Evolutionary conservation across 2,329 filamentous ascomycete genomes (phyloP).

Genomic region (Colletotrichum tofieldiae): DNA sequence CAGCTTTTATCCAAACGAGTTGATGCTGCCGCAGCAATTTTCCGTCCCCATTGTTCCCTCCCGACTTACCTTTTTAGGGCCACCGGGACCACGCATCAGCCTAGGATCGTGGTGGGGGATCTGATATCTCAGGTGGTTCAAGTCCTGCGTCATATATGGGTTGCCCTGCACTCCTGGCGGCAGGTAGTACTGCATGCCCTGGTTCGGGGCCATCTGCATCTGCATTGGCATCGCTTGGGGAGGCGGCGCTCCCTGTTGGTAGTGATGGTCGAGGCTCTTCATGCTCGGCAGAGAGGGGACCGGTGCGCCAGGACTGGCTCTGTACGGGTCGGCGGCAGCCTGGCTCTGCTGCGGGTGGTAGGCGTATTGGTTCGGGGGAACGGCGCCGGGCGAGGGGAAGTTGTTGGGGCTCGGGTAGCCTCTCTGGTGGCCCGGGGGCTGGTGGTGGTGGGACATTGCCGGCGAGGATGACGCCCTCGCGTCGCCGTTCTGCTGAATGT

Average conservation of each 20-base stretch:
- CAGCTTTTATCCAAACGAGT: conserved; percentile 12
- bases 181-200: conserved; percentile 60
- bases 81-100: conserved; percentile 61
- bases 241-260: conserved; percentile 47
- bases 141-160: conserved; percentile 50
- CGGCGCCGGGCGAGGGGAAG: conserved; percentile 35
- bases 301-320: conserved; percentile 50
- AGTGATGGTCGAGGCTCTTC: conserved; percentile 58
- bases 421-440: conserved; percentile 41
- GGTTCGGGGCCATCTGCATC: conserved; percentile 53
- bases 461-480: conserved; percentile 43
- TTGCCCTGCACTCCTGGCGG: conserved; percentile 48
- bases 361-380: conserved; percentile 39
- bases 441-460: conserved; percentile 45
- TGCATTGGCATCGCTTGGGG: conserved; percentile 54
- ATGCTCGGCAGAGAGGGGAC: conserved; percentile 59
- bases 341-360: conserved; percentile 45
- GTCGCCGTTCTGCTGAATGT: conserved; percentile 41
- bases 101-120: conserved; percentile 65
- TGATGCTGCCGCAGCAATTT: neutral
- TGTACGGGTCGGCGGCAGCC: conserved; percentile 54
- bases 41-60: neutral
- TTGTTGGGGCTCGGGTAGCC: conserved; percentile 43
- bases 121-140: conserved; percentile 65
- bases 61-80: conserved; percentile 70